Evolutionary conservation across 441 rosid genomes (phyloP).

Genomic region (Gossypium lobatum): DNA sequence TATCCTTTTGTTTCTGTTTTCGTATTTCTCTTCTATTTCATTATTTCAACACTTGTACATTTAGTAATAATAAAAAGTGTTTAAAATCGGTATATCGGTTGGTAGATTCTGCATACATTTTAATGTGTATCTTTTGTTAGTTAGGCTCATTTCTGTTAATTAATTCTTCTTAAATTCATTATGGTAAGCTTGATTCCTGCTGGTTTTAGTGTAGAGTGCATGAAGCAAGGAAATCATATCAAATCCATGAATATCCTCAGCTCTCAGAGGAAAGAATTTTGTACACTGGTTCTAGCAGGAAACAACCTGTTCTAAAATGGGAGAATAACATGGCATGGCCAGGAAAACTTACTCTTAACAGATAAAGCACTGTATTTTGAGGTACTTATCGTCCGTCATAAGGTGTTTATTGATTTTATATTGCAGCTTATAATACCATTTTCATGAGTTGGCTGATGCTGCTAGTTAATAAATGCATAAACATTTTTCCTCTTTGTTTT

Average conservation of each 20-base stretch:
- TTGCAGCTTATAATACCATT: background rate
- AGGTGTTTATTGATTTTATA: background rate
- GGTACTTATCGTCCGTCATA: conserved; percentile 39
- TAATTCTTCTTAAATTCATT: background rate
- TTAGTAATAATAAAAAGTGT: background rate
- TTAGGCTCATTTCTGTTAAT: background rate
- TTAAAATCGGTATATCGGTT: background rate
- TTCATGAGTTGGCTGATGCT: background rate
- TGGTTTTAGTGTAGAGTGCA: conserved; percentile 70
- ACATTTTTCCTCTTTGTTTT: background rate
- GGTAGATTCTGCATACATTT: background rate
- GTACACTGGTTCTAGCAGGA: conserved; percentile 78
- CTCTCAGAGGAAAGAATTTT: conserved; percentile 60
- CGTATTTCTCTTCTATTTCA: background rate
- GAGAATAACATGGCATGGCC: conserved; percentile 95
- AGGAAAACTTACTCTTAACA: conserved; percentile 77
- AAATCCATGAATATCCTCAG: conserved; percentile 42
- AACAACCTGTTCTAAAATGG: conserved; percentile 93
- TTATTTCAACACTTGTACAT: background rate
- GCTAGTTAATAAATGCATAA: background rate
- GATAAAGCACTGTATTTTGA: conserved; percentile 86
- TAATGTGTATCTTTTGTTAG: background rate
- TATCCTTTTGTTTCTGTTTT: background rate
- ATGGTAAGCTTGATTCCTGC: conserved; percentile 25
- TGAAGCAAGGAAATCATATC: conserved; percentile 69